These are phyloP conservation scores for Neurospora africana DNA, from an alignment of 495 filamentous ascomycete species.

Conservation along the genomic window DNA sequence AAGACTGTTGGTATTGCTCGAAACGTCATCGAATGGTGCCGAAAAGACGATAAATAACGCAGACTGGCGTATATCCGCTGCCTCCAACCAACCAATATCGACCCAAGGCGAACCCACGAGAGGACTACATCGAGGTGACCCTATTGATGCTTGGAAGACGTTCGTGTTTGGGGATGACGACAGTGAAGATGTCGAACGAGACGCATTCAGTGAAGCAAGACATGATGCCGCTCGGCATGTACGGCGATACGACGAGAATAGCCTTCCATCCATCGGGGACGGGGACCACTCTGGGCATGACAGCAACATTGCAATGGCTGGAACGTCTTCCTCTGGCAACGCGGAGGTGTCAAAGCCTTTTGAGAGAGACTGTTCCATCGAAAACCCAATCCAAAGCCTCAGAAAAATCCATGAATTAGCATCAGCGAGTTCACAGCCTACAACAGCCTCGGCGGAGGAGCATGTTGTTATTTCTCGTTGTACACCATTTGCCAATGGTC, in stretches of 20 bases:
- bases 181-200: conserved; percentile 24
- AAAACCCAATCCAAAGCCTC: not conserved
- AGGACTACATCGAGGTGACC: conserved; percentile 5
- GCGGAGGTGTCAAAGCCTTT: not conserved
- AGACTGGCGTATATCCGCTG: not conserved
- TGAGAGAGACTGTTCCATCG: not conserved
- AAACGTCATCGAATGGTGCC: not conserved
- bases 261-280: not conserved
- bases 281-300: conserved; percentile 2
- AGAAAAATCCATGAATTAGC: not conserved
- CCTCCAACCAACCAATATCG: not conserved
- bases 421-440: not conserved
- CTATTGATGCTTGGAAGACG: conserved; percentile 27
- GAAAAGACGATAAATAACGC: not conserved
- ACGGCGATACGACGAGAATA: conserved; percentile 14
- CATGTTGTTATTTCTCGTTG: not conserved
- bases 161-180: conserved; percentile 26
- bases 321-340: conserved; percentile 2
- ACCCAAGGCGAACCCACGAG: not conserved
- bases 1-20: not conserved
- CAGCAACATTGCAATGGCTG: conserved; percentile 13
- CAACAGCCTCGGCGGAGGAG: not conserved
- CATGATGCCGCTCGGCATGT: conserved; percentile 22
- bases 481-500: not conserved
- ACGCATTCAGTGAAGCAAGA: conserved; percentile 25